A percentile compares a stretch with the other conserved stretches of the same genome.
phyloP scores from a whole-genome alignment of 305 asterid species.

The Fraxinus nigra region DNA sequence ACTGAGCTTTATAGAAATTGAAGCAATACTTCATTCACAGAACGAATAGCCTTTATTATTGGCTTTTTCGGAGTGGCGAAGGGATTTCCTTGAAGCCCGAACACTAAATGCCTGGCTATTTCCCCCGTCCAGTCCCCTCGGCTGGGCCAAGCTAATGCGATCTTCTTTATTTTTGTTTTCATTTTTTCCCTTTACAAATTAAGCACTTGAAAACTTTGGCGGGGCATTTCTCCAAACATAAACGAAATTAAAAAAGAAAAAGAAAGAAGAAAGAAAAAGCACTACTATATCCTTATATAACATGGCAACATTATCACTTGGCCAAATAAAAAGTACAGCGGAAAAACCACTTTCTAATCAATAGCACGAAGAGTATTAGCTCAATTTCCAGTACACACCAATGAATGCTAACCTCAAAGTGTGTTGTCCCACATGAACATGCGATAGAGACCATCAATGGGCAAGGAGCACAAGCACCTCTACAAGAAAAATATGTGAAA shows the following conservation, averaged over 20 bases:
- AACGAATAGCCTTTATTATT: background rate
- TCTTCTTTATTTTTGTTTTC: background rate
- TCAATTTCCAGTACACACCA: background rate
- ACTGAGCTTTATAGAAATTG: background rate
- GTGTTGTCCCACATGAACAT: slow-evolving; percentile 79
- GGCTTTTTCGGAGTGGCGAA: background rate
- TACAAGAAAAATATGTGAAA: slow-evolving; percentile 38
- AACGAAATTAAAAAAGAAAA: background rate
- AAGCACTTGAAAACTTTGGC: background rate
- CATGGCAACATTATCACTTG: background rate
- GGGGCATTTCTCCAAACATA: background rate
- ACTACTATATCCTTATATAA: background rate
- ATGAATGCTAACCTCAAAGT: slow-evolving; percentile 66
- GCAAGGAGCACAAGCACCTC: slow-evolving; percentile 96
- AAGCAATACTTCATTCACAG: background rate
- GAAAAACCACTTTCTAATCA: background rate
- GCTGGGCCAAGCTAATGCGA: background rate
- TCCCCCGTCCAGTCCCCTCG: background rate
- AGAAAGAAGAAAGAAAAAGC: background rate
- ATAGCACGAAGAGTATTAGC: background rate
- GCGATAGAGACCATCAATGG: slow-evolving; percentile 86
- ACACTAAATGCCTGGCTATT: background rate
- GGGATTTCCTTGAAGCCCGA: background rate
- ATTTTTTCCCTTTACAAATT: background rate
- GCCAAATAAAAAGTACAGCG: slow-evolving; percentile 10